Evolutionary conservation across 2,329 filamentous ascomycete species (phyloP).

Genomic region (Torrubiella hemipterigena): DNA sequence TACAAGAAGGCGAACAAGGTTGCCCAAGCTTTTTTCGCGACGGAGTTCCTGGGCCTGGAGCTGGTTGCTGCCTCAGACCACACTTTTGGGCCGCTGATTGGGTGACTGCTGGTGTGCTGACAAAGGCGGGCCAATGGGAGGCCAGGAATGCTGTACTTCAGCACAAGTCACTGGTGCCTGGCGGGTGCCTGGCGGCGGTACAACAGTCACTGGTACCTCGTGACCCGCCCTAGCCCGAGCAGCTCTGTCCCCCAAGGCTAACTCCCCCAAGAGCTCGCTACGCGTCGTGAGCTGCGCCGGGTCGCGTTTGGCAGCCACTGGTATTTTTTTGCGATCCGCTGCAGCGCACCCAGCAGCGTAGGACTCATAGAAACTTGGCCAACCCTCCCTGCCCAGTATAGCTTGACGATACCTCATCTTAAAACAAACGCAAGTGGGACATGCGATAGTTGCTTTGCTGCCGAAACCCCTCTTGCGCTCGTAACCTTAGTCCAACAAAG

Average conservation of each 20-base stretch:
- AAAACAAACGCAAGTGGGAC: too few species aligned
- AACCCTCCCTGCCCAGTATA: too few species aligned
- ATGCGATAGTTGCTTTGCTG: too few species aligned
- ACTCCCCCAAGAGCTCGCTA: slow-evolving; percentile 7
- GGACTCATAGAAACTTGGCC: too few species aligned
- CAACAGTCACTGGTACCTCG: too few species aligned
- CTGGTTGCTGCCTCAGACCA: slow-evolving; percentile 23
- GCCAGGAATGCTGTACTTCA: slow-evolving; percentile 8
- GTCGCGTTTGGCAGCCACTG: too few species aligned
- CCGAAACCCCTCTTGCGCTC: too few species aligned
- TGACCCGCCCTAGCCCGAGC: too few species aligned
- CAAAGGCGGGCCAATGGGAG: slow-evolving; percentile 18
- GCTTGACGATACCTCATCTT: too few species aligned
- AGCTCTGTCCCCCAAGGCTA: slow-evolving; percentile 11
- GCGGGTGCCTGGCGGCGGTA: slow-evolving; percentile 13
- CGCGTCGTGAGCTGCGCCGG: slow-evolving; percentile 10
- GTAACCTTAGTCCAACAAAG: too few species aligned
- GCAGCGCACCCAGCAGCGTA: too few species aligned
- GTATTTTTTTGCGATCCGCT: too few species aligned
- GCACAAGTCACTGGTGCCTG: slow-evolving; percentile 18
- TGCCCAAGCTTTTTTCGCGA: slow-evolving; percentile 15
- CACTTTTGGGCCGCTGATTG: slow-evolving; percentile 18
- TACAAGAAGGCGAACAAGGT: neutral
- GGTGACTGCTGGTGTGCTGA: slow-evolving; percentile 11
- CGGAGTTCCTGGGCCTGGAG: neutral